A percentile compares a stretch with the other conserved stretches of the same genome.
These are phyloP conservation scores for Citrus glauca DNA, from an alignment of 345 rosid genomes.

Conservation along the genomic window DNA sequence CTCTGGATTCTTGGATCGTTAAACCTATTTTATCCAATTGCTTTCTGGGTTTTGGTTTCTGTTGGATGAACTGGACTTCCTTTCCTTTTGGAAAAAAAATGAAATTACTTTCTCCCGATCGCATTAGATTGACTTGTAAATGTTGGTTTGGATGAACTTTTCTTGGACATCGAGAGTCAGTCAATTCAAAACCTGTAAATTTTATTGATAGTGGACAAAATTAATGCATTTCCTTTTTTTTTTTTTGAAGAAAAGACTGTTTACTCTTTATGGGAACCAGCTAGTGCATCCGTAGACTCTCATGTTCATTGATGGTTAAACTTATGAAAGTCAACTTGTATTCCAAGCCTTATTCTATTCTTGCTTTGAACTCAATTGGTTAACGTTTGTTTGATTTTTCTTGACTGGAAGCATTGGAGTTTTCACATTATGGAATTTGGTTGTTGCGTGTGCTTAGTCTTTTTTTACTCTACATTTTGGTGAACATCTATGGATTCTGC, in stretches of 20 bases:
- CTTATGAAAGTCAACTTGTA: background rate
- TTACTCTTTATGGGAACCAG: background rate
- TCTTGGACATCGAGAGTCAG: background rate
- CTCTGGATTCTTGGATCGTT: background rate
- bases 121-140: background rate
- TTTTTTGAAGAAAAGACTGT: too few species aligned
- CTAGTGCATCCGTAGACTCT: background rate
- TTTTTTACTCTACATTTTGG: background rate
- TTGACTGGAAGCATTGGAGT: background rate
- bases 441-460: background rate
- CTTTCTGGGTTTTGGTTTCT: background rate
- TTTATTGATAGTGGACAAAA: background rate
- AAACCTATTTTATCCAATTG: background rate
- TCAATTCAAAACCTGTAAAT: background rate
- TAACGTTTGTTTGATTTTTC: background rate
- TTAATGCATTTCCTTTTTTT: background rate
- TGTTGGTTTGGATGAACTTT: background rate
- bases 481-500: conserved; percentile 1
- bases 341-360: background rate
- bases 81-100: background rate
- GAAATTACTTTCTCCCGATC: background rate
- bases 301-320: background rate
- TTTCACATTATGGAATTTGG: background rate
- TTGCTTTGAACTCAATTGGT: background rate
- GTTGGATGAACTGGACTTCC: background rate